phyloP scores from a whole-genome alignment of 352 stramenopile genomes.

The Phytophthora meadii region DNA sequence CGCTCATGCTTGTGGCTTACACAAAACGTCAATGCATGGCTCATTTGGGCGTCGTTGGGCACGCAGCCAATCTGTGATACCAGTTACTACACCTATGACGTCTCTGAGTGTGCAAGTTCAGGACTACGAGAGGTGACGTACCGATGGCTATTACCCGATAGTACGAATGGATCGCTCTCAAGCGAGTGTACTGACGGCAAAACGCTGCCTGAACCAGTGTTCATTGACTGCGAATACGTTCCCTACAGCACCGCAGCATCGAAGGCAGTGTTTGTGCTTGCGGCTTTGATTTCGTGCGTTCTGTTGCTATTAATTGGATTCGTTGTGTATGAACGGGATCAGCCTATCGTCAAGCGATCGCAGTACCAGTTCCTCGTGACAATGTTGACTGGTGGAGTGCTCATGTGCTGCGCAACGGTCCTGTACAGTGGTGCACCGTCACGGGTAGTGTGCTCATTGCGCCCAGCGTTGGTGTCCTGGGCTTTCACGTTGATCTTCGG shows the following conservation, averaged over 20 bases:
- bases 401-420: conserved; percentile 49
- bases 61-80: conserved; percentile 41
- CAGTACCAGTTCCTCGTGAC: conserved; percentile 70
- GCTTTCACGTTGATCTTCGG: conserved; percentile 66
- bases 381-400: conserved; percentile 57
- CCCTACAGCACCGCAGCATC: conserved; percentile 33
- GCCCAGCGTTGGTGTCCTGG: conserved; percentile 40
- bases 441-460: conserved; percentile 36
- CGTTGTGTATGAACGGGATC: conserved; percentile 43
- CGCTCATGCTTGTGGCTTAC: conserved; percentile 49
- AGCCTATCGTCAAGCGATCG: conserved; percentile 68
- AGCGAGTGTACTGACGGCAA: conserved; percentile 44
- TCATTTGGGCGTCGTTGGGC: conserved; percentile 32
- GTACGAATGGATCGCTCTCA: conserved; percentile 33
- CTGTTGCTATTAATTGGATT: conserved; percentile 39
- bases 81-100: conserved; percentile 50
- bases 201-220: conserved; percentile 23
- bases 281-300: conserved; percentile 26
- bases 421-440: conserved; percentile 56
- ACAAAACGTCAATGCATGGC: conserved; percentile 40
- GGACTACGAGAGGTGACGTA: conserved; percentile 33
- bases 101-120: conserved; percentile 37
- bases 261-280: conserved; percentile 25
- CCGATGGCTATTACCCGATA: conserved; percentile 43
- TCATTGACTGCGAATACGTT: conserved; percentile 57